These are phyloP conservation scores for Apiospora malaysiana DNA, from an alignment of 2,329 filamentous ascomycete genomes.

Conservation along the genomic window DNA sequence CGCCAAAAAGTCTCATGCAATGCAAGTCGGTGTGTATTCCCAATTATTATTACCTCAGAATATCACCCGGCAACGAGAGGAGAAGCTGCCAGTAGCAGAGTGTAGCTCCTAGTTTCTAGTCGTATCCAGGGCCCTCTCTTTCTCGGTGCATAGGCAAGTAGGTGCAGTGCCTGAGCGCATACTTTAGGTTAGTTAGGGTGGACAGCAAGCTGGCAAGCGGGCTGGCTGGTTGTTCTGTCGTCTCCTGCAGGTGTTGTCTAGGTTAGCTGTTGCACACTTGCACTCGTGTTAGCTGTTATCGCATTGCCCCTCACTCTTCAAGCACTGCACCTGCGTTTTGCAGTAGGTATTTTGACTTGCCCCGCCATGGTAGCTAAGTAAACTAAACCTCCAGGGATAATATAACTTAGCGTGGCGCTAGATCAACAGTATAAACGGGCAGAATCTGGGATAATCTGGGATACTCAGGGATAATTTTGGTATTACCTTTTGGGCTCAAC, in stretches of 20 bases:
- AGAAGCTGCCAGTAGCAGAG: conserved; percentile 1
- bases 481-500: no score
- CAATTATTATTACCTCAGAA: conserved; percentile 18
- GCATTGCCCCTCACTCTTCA: conserved; percentile 1
- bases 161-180: no score
- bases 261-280: no score
- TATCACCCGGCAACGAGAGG: conserved; percentile 8
- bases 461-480: no score
- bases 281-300: conserved; percentile 10
- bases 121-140: neutral
- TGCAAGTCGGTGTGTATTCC: conserved; percentile 19
- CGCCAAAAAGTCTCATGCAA: conserved; percentile 8
- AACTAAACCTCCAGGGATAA: no score
- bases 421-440: no score
- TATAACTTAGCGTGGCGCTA: no score
- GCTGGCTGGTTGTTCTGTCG: neutral
- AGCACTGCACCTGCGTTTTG: neutral
- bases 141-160: neutral
- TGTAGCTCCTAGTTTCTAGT: neutral
- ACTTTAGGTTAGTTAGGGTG: no score
- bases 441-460: no score
- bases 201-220: neutral
- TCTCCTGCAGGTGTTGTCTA: neutral
- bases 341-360: neutral
- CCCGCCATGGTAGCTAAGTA: neutral